phyloP scores from a whole-genome alignment of 2,329 filamentous ascomycete genomes.

The Xylaria polymorpha region DNA sequence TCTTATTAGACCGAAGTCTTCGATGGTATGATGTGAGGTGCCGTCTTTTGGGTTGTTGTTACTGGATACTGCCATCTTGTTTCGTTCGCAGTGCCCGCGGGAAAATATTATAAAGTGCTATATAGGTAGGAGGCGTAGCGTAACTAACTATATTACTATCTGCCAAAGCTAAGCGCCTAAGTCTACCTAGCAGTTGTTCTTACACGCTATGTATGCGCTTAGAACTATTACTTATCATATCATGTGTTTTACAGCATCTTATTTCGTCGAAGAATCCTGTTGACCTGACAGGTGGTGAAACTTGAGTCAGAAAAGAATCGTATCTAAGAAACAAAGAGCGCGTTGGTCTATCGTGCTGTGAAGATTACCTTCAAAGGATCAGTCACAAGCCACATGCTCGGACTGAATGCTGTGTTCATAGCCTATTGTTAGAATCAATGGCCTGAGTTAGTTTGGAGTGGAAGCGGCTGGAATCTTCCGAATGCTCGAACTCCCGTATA shows the following conservation, averaged over 20 bases:
- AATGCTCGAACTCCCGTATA: neutral
- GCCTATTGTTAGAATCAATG: neutral
- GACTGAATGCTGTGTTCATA: neutral
- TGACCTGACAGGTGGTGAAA: neutral
- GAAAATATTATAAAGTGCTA: neutral
- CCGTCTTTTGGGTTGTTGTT: neutral
- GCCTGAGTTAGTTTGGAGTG: neutral
- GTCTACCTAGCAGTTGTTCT: neutral
- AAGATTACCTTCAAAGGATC: neutral
- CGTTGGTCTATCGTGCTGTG: neutral
- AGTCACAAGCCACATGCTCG: neutral
- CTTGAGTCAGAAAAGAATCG: slow-evolving; percentile 12
- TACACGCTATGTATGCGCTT: neutral
- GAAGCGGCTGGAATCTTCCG: neutral
- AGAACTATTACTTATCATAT: neutral
- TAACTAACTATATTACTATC: neutral
- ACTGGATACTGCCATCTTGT: slow-evolving; percentile 1
- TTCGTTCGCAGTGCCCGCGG: neutral
- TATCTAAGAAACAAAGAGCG: slow-evolving; percentile 16
- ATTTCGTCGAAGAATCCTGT: neutral
- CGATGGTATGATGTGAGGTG: neutral
- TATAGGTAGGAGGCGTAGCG: neutral
- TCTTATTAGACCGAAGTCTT: slow-evolving; percentile 18
- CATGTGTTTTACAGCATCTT: neutral
- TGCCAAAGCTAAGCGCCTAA: neutral